Conservation (phyloP, 345 rosid genomes). For the Schrenkiella parvula region DNA sequence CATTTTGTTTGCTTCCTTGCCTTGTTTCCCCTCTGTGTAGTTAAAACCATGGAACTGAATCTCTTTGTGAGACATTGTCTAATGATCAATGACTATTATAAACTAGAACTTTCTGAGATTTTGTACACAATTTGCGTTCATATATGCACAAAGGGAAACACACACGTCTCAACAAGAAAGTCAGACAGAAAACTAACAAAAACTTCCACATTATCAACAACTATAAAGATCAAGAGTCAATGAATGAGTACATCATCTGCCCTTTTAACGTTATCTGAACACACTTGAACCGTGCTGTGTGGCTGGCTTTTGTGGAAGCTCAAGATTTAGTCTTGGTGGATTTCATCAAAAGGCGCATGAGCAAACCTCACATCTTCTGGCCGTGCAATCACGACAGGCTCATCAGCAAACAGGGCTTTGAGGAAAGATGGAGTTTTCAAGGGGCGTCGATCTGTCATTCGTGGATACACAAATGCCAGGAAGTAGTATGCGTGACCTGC, state of each 20-base stretch:
- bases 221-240: not conserved
- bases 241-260: not conserved
- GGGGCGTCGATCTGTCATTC: slow-evolving; percentile 79
- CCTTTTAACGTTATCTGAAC: not conserved
- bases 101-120: not conserved
- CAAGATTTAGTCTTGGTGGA: slow-evolving; percentile 54
- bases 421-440: slow-evolving; percentile 77
- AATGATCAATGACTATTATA: slow-evolving; percentile 2
- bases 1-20: not conserved
- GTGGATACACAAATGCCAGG: slow-evolving; percentile 87
- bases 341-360: slow-evolving; percentile 61
- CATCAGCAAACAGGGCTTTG: slow-evolving; percentile 80
- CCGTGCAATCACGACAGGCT: slow-evolving; percentile 67
- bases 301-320: not conserved
- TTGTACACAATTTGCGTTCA: slow-evolving; percentile 9
- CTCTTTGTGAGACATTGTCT: not conserved
- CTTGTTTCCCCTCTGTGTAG: slow-evolving; percentile 8
- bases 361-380: slow-evolving; percentile 81
- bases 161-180: not conserved
- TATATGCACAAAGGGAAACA: slow-evolving; percentile 21
- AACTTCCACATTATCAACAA: slow-evolving; percentile 10
- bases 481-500: slow-evolving; percentile 99
- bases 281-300: not conserved
- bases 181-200: not conserved
- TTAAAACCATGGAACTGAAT: not conserved